Base-by-base conservation (phyloP, 2,329 filamentous ascomycete species). In the Fusarium sambucinum region DNA sequence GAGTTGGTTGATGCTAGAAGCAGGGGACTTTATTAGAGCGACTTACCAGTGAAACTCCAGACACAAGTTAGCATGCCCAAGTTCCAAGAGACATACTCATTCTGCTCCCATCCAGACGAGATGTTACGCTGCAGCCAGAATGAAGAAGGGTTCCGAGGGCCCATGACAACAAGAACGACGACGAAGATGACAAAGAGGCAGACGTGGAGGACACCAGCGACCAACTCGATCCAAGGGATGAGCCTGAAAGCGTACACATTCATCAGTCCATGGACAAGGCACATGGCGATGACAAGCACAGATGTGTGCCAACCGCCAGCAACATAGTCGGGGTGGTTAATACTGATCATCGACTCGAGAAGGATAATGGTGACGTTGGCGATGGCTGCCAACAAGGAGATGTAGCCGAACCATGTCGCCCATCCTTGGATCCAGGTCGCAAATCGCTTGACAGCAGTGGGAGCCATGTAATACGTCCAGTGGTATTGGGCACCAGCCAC, bases 301-400 rank as follows among this genome's bases (percentile, higher is more conserved):
- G 71, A 73, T 0, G 71, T 73, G 23, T 73, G 71, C 71, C 71
- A 73, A 14, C 71, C 71, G 1, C 71, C 71, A 19, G 71, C 59
- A 10, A 66, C 51, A 17, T 73, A 73, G 27, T 27, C 40, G 7
- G 67, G 61, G 52, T 73, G 59, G 52, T 73, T 73, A 19, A 73
- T 72, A 6, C 51, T 41, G 29, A 73, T 72, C 69, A 73, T 73
- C 0, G 71, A 72, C 44, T 73, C 71, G n/a, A 73, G 65, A 0
- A 72, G 56, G n/a, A 73, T 73, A 14, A 73, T 71, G 2, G 71
- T 73, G 30, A 73, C 71, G 13, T 73, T 73, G 12, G 71, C 71
- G 3, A 73, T 73, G 7, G 67, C 71, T 2, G 71, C 71, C 10
- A 73, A 38, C 5, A 73, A 46, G 2, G 71, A 73, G 2, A 73